phyloP scores from a whole-genome alignment of 208 protist species.

The Leishmania tropica region DNA sequence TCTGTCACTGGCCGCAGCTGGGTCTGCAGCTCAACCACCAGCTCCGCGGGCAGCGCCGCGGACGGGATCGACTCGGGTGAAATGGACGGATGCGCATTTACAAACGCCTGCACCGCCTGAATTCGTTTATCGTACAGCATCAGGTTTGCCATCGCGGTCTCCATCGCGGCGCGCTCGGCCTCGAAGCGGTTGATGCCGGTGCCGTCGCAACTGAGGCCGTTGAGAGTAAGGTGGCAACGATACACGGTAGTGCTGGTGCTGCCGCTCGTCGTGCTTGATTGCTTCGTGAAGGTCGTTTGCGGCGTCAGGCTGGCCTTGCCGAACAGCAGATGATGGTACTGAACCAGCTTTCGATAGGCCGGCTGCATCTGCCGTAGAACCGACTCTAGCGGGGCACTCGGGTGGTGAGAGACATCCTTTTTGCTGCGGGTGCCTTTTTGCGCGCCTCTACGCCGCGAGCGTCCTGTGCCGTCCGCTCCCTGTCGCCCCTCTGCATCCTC shows the following conservation, averaged over 20 bases:
- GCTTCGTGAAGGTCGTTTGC: conserved; percentile 33
- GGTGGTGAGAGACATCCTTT: neutral
- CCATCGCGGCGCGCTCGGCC: conserved; percentile 62
- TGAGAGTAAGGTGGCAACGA: conserved; percentile 49
- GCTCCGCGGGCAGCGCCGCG: conserved; percentile 30
- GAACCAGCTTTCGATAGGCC: conserved; percentile 42
- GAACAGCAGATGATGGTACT: conserved; percentile 53
- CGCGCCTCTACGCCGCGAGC: neutral
- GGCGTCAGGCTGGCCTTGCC: conserved; percentile 18
- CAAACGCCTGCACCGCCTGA: conserved; percentile 53
- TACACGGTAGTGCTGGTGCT: conserved; percentile 18
- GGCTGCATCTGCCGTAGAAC: conserved; percentile 47
- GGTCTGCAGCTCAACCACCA: conserved; percentile 29
- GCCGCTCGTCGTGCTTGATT: conserved; percentile 8
- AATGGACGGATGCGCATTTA: conserved; percentile 49
- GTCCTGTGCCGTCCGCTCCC: neutral
- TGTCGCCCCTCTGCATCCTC: conserved; percentile 9
- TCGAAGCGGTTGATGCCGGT: conserved; percentile 77
- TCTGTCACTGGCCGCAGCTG: conserved; percentile 14
- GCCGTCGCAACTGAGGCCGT: conserved; percentile 52
- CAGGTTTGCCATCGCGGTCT: conserved; percentile 51
- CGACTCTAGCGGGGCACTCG: conserved; percentile 15
- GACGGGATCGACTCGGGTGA: conserved; percentile 44
- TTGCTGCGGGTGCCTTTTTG: neutral
- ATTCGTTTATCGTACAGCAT: conserved; percentile 71